Evolutionary conservation across 192 early-diverging fungal genomes (phyloP).

Genomic region (Entomortierella parvispora): DNA sequence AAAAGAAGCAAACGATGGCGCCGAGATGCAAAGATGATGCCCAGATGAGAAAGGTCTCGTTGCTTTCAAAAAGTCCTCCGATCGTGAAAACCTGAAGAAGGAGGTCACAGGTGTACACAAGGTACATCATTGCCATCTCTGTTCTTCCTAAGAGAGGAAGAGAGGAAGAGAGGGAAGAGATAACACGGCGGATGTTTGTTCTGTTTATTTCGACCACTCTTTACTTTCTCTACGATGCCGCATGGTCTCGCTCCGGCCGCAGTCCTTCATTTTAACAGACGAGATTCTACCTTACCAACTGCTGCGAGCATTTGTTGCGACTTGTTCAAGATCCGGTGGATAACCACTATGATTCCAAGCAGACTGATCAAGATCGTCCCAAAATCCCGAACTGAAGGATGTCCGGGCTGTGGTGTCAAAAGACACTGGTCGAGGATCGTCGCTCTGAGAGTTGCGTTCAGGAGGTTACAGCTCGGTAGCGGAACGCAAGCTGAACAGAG

Average conservation of each 20-base stretch:
- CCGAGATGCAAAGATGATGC: conserved; percentile 25
- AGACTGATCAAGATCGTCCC: conserved; percentile 16
- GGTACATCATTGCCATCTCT: conserved; percentile 20
- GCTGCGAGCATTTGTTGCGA: conserved; percentile 8
- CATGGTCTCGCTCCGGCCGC: no score
- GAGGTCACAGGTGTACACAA: conserved; percentile 6
- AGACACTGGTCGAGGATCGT: not conserved
- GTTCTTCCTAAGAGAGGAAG: conserved; percentile 6
- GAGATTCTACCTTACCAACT: conserved; percentile 27
- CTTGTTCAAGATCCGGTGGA: conserved; percentile 6
- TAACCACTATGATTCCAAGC: conserved; percentile 7
- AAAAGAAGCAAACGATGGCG: conserved; percentile 28
- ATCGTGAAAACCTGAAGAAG: conserved; percentile 24
- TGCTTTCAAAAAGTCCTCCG: conserved; percentile 6
- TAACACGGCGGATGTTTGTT: not conserved
- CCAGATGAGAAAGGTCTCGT: conserved; percentile 20
- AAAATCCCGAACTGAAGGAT: conserved; percentile 1
- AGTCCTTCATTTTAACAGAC: no score
- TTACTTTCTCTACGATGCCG: no score
- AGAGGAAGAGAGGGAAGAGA: not conserved
- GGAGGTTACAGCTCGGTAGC: conserved; percentile 20
- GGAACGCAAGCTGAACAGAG: conserved; percentile 19
- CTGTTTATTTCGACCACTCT: not conserved
- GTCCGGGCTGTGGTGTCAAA: not conserved
- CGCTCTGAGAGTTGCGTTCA: not conserved